Percentiles rank a stretch among this genome's conserved stretches.
Evolutionary conservation across 2,329 filamentous ascomycete species (phyloP).

Genomic region (Corniculantispora saksenae): DNA sequence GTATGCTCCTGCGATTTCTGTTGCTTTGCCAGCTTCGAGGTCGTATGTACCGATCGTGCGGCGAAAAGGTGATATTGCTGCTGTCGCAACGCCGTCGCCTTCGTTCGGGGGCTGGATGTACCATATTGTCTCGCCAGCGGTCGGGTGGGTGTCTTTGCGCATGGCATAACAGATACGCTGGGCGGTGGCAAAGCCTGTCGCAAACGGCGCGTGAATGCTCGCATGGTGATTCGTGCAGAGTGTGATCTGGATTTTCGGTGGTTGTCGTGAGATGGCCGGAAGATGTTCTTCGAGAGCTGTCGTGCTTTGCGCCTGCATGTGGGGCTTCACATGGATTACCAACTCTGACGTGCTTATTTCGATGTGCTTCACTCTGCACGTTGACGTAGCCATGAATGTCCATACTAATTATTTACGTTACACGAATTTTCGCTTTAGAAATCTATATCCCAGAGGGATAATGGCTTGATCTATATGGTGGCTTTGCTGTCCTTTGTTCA

Average conservation of each 20-base stretch:
- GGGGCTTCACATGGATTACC: conserved; percentile 3
- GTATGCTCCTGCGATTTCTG: conserved; percentile 34
- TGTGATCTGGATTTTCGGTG: neutral
- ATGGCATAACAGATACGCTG: neutral
- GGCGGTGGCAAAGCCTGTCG: neutral
- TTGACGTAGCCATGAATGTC: neutral
- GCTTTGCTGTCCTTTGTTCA: too few species aligned
- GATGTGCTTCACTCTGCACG: neutral
- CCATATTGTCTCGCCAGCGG: neutral
- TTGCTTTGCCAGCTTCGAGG: conserved; percentile 23
- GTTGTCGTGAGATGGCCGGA: neutral
- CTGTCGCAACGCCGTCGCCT: neutral
- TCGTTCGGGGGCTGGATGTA: neutral
- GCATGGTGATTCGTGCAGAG: neutral
- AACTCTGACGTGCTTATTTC: conserved; percentile 9
- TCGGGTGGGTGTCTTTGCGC: neutral
- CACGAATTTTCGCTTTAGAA: too few species aligned
- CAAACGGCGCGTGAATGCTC: conserved; percentile 1
- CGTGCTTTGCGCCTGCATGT: conserved; percentile 8
- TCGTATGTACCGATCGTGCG: conserved; percentile 24
- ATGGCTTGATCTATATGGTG: too few species aligned
- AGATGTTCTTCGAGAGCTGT: conserved; percentile 5
- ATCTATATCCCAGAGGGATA: too few species aligned
- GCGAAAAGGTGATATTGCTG: neutral
- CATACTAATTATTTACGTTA: neutral